Evolutionary conservation across 345 rosid species (phyloP), one percentile per base, ranked within the genome.

Genomic region (Lepidium aucheri): DNA sequence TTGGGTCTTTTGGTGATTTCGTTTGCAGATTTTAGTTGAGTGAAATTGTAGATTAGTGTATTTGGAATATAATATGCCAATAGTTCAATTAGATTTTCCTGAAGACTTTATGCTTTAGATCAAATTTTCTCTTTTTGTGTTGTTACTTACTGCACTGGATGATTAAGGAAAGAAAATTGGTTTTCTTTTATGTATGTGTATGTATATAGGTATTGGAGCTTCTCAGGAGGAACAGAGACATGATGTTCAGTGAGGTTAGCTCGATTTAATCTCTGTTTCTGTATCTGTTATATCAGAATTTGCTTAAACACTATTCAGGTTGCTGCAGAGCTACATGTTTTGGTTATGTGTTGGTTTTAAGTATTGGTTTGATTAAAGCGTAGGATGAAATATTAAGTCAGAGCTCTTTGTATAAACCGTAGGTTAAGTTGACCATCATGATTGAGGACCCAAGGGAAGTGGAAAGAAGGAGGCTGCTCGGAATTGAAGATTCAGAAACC

Each of bases 361-460:
- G 30, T 8, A 13, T 52, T 7, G 38, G 1, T 20, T 28, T 8
- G 71, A 15, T 10, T 17, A 52, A 35, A 46, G 58, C 16, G 26
- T 26, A 7, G n/a, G 34, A 34, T 53, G 38, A 54, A n/a, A 46
- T 45, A 17, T 28, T 33, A 55, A 55, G 36, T 26, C 8, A 8
- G 18, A 16, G 30, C 9, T 26, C 30, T 20, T 72, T 38, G 10
- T 57, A 12, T n/a, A 44, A 59, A 65, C 9, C 60, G 53, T 69
- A 92, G 98, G 89, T 90, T 54, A 88, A 87, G 72, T 41, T 94
- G 75, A 88, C 97, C 1, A 36, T 90, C 5, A 77, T 82, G 92
- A 94, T 90, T 33, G 99, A 90, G 81, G 99, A 94, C 53, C 95
- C 92, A 22, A 83, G 99, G 70, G 96, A 94, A 68, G 72, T 85